Evolutionary conservation across 2,329 filamentous ascomycete genomes (phyloP).

Genomic region (Fusarium drepaniforme): DNA sequence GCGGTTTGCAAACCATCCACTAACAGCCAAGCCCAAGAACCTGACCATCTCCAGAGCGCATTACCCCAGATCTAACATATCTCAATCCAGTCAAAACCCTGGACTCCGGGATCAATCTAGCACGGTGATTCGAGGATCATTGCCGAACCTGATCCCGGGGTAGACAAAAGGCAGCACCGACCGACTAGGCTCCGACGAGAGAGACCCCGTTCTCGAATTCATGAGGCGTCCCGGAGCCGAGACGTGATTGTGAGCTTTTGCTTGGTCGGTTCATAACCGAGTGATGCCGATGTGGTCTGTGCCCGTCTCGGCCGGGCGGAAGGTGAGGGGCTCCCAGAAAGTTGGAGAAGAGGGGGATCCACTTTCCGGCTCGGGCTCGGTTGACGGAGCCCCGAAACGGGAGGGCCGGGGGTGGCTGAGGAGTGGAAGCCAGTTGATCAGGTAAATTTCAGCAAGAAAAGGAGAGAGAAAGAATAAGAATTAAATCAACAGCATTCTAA

Average conservation of each 20-base stretch:
- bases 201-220: slow-evolving; percentile 16
- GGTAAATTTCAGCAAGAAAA: neutral
- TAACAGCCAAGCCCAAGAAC: neutral
- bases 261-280: slow-evolving; percentile 38
- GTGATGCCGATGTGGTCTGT: slow-evolving; percentile 45
- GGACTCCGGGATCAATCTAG: neutral
- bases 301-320: slow-evolving; percentile 44
- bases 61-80: slow-evolving; percentile 24
- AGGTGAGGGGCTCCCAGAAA: slow-evolving; percentile 19
- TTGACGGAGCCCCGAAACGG: slow-evolving; percentile 25
- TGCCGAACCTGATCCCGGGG: slow-evolving; percentile 41
- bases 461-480: neutral
- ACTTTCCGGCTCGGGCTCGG: slow-evolving; percentile 24
- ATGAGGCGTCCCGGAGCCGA: neutral
- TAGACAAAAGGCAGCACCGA: neutral
- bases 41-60: neutral
- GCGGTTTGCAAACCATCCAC: neutral
- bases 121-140: slow-evolving; percentile 33
- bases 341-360: slow-evolving; percentile 31
- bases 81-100: neutral
- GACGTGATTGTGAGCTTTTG: neutral
- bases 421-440: neutral
- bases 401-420: slow-evolving; percentile 29
- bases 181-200: neutral
- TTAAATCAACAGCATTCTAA: no score